A percentile compares a stretch with the other conserved stretches of the same genome.
Evolutionary conservation across 306 rosid genomes (phyloP).

Genomic region (Trifolium pratense): DNA sequence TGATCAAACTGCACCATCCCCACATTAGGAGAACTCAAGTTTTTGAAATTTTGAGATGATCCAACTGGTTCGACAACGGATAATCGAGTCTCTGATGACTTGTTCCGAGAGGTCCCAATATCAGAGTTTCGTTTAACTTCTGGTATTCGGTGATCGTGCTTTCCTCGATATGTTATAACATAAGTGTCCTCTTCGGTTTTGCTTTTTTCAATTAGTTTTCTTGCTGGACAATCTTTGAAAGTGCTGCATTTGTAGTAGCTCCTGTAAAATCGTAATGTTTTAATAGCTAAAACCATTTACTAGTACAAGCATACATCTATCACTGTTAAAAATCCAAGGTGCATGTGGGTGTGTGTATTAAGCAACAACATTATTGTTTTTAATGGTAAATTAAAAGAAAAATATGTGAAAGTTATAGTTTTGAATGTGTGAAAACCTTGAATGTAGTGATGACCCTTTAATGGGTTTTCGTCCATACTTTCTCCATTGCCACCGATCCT

Average conservation of each 20-base stretch:
- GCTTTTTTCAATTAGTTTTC: neutral
- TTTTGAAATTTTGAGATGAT: neutral
- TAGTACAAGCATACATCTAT: neutral
- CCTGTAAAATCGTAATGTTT: neutral
- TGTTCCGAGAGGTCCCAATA: neutral
- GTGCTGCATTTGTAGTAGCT: conserved; percentile 4
- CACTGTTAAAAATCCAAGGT: neutral
- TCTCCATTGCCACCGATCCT: conserved; percentile 87
- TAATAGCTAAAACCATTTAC: neutral
- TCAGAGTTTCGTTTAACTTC: neutral
- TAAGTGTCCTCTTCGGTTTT: neutral
- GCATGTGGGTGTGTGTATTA: neutral
- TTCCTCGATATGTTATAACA: neutral
- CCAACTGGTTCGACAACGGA: neutral
- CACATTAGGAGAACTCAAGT: neutral
- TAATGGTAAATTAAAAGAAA: neutral
- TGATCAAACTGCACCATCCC: neutral
- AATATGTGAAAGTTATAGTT: neutral
- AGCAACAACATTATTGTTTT: neutral
- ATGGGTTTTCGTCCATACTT: conserved; percentile 84
- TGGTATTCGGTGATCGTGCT: neutral
- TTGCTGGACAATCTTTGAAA: neutral
- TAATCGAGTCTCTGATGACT: neutral
- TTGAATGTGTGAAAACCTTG: conserved; percentile 51
- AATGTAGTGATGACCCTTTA: conserved; percentile 81